Percentiles rank a stretch among this genome's conserved stretches.
phyloP scores from a whole-genome alignment of 169 alveolate genomes.

The Plasmodium ovale region DNA sequence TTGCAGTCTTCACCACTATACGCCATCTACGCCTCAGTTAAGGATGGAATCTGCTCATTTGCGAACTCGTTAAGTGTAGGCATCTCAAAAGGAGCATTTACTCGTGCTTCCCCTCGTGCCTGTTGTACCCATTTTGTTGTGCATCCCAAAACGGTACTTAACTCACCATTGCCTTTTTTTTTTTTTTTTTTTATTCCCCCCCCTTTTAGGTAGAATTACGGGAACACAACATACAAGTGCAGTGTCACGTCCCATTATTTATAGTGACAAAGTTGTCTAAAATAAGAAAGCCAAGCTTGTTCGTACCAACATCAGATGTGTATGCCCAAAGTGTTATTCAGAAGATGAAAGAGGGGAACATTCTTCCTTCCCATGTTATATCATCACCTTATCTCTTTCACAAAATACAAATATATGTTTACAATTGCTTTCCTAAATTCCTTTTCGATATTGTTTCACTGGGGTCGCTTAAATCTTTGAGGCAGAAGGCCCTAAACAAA shows the following conservation, averaged over 20 bases:
- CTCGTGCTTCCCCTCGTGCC: background rate
- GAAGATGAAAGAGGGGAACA: constrained; percentile 56
- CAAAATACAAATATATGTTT: constrained; percentile 58
- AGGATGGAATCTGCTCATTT: constrained; percentile 77
- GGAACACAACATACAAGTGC: constrained; percentile 76
- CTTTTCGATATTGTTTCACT: constrained; percentile 19
- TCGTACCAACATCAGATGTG: constrained; percentile 77
- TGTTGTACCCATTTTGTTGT: no score
- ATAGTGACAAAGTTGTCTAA: constrained; percentile 79
- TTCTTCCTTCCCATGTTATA: constrained; percentile 28
- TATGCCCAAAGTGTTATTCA: constrained; percentile 47
- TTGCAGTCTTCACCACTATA: constrained; percentile 79
- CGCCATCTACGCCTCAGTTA: constrained; percentile 79
- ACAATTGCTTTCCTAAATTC: constrained; percentile 35
- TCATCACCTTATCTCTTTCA: constrained; percentile 78
- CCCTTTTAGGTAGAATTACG: constrained; percentile 62
- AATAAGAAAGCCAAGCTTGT: constrained; percentile 74
- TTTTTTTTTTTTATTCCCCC: background rate
- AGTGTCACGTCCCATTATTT: constrained; percentile 79
- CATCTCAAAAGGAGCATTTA: background rate
- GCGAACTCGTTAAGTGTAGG: constrained; percentile 70
- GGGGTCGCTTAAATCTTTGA: constrained; percentile 21
- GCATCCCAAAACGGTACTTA: background rate
- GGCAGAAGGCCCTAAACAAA: constrained; percentile 51
- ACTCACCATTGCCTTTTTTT: background rate